These are phyloP conservation scores for Dactylellina parvicollis DNA, from an alignment of 2,329 filamentous ascomycete genomes.

Conservation along the genomic window DNA sequence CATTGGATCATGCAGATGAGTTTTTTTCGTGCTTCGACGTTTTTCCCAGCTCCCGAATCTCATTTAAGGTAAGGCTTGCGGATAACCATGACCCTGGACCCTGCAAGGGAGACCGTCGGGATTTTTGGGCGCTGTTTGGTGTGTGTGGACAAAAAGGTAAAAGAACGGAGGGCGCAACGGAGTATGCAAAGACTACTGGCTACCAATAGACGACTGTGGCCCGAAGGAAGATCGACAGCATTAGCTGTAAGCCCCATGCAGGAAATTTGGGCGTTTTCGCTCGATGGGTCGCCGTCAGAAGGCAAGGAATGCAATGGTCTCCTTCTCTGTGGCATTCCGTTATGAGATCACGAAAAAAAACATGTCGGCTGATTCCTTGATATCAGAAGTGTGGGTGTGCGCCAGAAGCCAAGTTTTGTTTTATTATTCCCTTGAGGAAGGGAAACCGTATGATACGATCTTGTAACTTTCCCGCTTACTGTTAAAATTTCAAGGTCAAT, in stretches of 20 bases:
- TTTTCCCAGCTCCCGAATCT: slow-evolving; percentile 41
- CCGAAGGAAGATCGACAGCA: slow-evolving; percentile 48
- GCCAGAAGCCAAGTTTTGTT: neutral
- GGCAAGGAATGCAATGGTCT: slow-evolving; percentile 22
- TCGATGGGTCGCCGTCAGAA: slow-evolving; percentile 31
- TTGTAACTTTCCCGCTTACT: slow-evolving; percentile 5
- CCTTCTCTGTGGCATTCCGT: neutral
- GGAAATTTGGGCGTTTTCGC: slow-evolving; percentile 44
- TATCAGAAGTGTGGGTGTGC: slow-evolving; percentile 9
- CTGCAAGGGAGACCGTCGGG: slow-evolving; percentile 54
- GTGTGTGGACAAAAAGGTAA: slow-evolving; percentile 43
- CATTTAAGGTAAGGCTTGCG: slow-evolving; percentile 55
- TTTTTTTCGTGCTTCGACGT: slow-evolving; percentile 9
- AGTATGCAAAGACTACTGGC: slow-evolving; percentile 41
- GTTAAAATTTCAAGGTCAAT: slow-evolving; percentile 48
- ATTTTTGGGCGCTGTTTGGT: slow-evolving; percentile 43
- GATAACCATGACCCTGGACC: slow-evolving; percentile 54
- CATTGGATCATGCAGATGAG: slow-evolving; percentile 16
- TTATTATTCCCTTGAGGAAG: neutral
- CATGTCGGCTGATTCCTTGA: slow-evolving; percentile 32
- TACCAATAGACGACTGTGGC: slow-evolving; percentile 18
- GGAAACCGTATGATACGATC: slow-evolving; percentile 39
- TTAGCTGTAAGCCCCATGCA: slow-evolving; percentile 46
- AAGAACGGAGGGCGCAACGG: slow-evolving; percentile 34
- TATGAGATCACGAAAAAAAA: slow-evolving; percentile 3